phyloP scores from a whole-genome alignment of 257 asterid species.

The Rubia yunnanensis region DNA sequence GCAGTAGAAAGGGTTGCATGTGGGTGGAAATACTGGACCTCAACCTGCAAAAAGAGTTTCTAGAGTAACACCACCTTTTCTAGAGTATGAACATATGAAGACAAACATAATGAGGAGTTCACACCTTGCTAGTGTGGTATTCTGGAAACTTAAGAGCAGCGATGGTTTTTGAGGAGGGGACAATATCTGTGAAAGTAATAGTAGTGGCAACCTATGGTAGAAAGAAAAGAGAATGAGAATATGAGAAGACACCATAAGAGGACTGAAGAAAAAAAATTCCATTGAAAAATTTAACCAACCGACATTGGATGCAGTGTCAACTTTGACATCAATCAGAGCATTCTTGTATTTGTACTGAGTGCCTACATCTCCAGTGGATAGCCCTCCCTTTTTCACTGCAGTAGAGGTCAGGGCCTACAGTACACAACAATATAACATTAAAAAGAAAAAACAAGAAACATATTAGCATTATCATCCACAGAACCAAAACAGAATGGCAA shows the following conservation, averaged over 20 bases:
- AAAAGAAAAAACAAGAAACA: background rate
- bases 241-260: constrained; percentile 7
- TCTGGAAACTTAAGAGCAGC: constrained; percentile 59
- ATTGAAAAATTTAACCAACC: constrained; percentile 15
- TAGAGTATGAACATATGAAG: background rate
- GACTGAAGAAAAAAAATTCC: background rate
- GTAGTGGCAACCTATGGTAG: constrained; percentile 52
- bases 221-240: constrained; percentile 12
- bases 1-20: constrained; percentile 74
- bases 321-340: constrained; percentile 53
- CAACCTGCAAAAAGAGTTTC: constrained; percentile 38
- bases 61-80: constrained; percentile 7
- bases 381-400: constrained; percentile 72
- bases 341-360: constrained; percentile 59
- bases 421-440: background rate
- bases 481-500: background rate
- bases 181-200: constrained; percentile 35
- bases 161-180: constrained; percentile 74
- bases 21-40: constrained; percentile 74
- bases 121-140: constrained; percentile 78
- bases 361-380: constrained; percentile 77
- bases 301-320: constrained; percentile 88
- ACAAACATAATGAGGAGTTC: constrained; percentile 1
- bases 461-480: background rate
- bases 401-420: constrained; percentile 73